Base-by-base conservation (phyloP, 805 yeast genomes). In the Saccharomyces kudriavzevii region DNA sequence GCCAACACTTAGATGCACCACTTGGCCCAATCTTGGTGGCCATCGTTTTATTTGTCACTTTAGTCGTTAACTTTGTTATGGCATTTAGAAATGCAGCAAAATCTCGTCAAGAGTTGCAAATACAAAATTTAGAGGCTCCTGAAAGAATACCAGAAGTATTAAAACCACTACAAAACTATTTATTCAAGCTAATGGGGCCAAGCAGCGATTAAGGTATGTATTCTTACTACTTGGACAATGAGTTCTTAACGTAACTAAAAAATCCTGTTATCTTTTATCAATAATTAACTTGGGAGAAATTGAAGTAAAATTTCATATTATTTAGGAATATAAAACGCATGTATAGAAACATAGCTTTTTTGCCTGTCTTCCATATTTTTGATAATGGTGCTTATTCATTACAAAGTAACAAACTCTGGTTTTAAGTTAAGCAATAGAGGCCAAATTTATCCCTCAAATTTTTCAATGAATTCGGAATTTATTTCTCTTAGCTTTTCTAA, bases 21-120 rank as follows among this genome's bases (percentile, higher is more conserved):
- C 64, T 87, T 53, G 99, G 99, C 11, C 99, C 99, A 0, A 66
- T 94, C 50, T 74, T 91, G 14, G 78, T 94, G 45, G 88, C 94
- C 4, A 56, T 75, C 26, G 90, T 88, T 11, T 78, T 92, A 55
- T 70, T 86, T 6, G 61, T 79, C 48, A 85, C 92, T 3, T 75
- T 92, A 61, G 64, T 78, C 9, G 67, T 89, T 58, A 91, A 91
- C 70, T 92, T 90, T 62, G 74, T 78, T 29, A 81, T 83, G 52
- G 89, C 94, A 13, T 75, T 83, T 67, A 77, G 68, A 60, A 70
- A 70, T 40, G 72, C 75, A 11, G 70, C 69, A n/a, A 40, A 6
- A 24, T 49, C 14, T 22, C 50, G 30, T 22, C 20, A 28, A 45
- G 25, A 26, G 20, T 24, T 11, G 45, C 45, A 28, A 46, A 20